These are phyloP conservation scores for Nepenthes mirabilis DNA, from an alignment of 148 eudicot species.

Conservation along the genomic window DNA sequence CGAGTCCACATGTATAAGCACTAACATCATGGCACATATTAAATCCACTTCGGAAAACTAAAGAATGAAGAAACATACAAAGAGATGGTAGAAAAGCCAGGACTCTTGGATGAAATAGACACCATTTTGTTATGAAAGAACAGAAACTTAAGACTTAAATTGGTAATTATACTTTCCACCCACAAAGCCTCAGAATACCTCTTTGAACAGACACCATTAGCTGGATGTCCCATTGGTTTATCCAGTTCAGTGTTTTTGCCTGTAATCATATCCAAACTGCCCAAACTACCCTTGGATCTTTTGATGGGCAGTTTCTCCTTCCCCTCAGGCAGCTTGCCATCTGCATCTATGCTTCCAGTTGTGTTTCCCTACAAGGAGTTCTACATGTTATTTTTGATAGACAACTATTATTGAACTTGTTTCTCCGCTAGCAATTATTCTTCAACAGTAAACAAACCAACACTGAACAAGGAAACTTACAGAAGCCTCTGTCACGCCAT, in stretches of 20 bases:
- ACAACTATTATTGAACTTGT: neutral
- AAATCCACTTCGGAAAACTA: too few relatives aligned
- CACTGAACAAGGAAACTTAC: slow-evolving; percentile 37
- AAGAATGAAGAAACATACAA: too few relatives aligned
- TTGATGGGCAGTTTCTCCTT: slow-evolving; percentile 93
- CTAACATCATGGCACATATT: too few relatives aligned
- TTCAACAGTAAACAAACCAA: neutral
- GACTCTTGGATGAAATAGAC: too few relatives aligned
- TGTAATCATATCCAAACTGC: slow-evolving; percentile 90
- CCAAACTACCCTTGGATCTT: slow-evolving; percentile 90
- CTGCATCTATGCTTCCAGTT: slow-evolving; percentile 52
- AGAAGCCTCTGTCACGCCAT: slow-evolving; percentile 80
- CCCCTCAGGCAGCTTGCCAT: slow-evolving; percentile 67
- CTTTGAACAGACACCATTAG: slow-evolving; percentile 73
- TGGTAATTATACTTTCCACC: too few relatives aligned
- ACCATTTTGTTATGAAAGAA: too few relatives aligned
- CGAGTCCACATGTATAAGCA: too few relatives aligned
- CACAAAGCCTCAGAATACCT: slow-evolving; percentile 33
- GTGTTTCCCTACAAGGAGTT: slow-evolving; percentile 43
- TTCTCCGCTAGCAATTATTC: neutral
- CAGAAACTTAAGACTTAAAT: too few relatives aligned
- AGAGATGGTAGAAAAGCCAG: too few relatives aligned
- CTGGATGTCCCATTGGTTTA: slow-evolving; percentile 50
- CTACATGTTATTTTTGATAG: slow-evolving; percentile 4
- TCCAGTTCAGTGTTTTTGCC: slow-evolving; percentile 63